Conservation (phyloP, 2,329 filamentous ascomycete species). For the Colletotrichum cuscutae region DNA sequence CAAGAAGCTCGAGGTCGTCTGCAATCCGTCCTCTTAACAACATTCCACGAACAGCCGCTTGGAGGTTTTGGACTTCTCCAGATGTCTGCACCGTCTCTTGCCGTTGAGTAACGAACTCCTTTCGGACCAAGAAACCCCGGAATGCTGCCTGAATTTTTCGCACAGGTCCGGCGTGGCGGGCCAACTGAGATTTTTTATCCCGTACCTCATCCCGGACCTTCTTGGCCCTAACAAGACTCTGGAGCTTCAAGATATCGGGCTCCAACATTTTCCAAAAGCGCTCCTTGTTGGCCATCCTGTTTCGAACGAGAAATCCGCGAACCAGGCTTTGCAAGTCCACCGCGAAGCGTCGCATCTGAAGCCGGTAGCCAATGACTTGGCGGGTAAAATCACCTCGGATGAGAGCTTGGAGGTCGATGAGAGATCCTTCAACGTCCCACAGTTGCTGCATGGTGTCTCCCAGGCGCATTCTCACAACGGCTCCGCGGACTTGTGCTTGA, state of each 20-base stretch:
- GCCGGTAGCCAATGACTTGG: constrained; percentile 83
- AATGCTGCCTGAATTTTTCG: constrained; percentile 73
- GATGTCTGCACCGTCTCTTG: constrained; percentile 63
- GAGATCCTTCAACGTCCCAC: constrained; percentile 84
- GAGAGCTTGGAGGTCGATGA: constrained; percentile 86
- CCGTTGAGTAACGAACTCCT: constrained; percentile 65
- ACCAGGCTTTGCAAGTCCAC: constrained; percentile 81
- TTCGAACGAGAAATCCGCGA: constrained; percentile 80
- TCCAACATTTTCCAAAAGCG: constrained; percentile 77
- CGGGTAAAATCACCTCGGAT: constrained; percentile 89
- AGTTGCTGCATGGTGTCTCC: constrained; percentile 87
- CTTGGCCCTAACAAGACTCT: constrained; percentile 81
- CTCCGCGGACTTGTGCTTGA: constrained; percentile 87
- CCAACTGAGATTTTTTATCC: constrained; percentile 67
- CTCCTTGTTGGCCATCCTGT: constrained; percentile 69
- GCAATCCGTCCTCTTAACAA: constrained; percentile 68
- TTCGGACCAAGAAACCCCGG: constrained; percentile 74
- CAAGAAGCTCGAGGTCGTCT: constrained; percentile 62
- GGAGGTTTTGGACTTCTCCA: constrained; percentile 66
- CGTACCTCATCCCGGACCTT: constrained; percentile 70
- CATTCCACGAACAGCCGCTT: constrained; percentile 75
- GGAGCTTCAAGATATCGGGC: constrained; percentile 78
- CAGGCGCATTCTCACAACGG: constrained; percentile 79
- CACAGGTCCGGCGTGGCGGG: constrained; percentile 71
- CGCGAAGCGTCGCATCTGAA: constrained; percentile 86